Evolutionary conservation across 148 eudicot genomes (phyloP).

Genomic region (Fagopyrum tataricum): DNA sequence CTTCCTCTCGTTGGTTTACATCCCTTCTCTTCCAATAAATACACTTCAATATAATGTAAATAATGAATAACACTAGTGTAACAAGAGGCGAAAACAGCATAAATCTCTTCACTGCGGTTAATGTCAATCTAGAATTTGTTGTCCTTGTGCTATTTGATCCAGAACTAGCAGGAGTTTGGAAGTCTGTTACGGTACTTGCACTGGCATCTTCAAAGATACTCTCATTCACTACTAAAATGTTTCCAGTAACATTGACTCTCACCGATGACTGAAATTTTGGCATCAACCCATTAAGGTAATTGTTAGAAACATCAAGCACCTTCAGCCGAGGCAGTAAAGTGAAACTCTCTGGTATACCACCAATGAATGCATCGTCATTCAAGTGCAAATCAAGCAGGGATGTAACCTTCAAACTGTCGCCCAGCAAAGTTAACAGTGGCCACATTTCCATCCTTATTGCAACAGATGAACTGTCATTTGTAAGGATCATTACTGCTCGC

Average conservation of each 20-base stretch:
- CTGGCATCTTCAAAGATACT: background rate
- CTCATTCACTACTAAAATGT: background rate
- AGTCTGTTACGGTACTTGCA: background rate
- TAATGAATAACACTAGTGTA: background rate
- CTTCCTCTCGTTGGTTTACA: background rate
- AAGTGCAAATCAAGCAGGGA: conserved; percentile 26
- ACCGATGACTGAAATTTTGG: background rate
- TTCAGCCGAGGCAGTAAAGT: conserved; percentile 31
- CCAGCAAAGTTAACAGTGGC: conserved; percentile 32
- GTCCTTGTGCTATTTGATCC: background rate
- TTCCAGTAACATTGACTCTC: background rate
- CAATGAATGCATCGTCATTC: conserved; percentile 43
- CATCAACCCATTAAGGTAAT: background rate
- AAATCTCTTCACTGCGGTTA: background rate
- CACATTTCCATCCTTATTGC: conserved; percentile 28
- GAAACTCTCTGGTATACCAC: conserved; percentile 40
- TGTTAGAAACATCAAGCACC: conserved; percentile 39
- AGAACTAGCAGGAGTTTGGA: background rate
- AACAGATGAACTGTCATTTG: conserved; percentile 38
- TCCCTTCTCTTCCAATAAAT: background rate
- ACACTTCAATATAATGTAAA: background rate
- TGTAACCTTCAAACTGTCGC: conserved; percentile 37
- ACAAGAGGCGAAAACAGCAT: background rate
- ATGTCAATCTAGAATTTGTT: background rate
- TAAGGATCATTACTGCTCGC: conserved; percentile 51